Evolutionary conservation across 345 rosid species (phyloP).

Genomic region (Cardiospermum halicacabum): DNA sequence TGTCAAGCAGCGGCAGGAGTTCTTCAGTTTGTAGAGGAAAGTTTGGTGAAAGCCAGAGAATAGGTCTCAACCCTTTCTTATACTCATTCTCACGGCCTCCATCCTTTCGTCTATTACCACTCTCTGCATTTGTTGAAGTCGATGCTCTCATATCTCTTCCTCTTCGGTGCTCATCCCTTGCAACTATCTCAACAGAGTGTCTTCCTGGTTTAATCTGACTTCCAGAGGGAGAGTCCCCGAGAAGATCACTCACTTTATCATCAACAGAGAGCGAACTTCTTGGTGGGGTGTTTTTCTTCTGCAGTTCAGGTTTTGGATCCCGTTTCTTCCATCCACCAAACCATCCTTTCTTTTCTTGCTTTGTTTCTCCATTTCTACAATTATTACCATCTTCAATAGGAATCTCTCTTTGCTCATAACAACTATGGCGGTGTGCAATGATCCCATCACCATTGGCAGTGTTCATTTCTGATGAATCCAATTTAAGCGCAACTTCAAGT

Average conservation of each 20-base stretch:
- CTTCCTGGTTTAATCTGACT: constrained; percentile 74
- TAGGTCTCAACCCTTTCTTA: constrained; percentile 89
- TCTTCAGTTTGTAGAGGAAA: constrained; percentile 92
- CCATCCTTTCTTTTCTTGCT: constrained; percentile 93
- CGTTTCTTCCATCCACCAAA: constrained; percentile 92
- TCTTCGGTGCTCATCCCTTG: constrained; percentile 52
- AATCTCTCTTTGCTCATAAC: constrained; percentile 79
- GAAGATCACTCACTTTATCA: constrained; percentile 77
- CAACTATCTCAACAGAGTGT: constrained; percentile 71
- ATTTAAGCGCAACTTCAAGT: constrained; percentile 77
- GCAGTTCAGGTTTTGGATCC: constrained; percentile 60
- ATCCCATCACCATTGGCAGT: constrained; percentile 50
- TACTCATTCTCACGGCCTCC: constrained; percentile 75
- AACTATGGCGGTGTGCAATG: constrained; percentile 56
- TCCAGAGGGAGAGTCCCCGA: constrained; percentile 58
- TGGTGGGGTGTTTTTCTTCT: constrained; percentile 57
- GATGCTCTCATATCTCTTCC: constrained; percentile 53
- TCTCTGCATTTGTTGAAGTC: constrained; percentile 40
- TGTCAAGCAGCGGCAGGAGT: constrained; percentile 92
- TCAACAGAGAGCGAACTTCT: constrained; percentile 81
- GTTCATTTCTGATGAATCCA: constrained; percentile 59
- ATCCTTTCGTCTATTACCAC: constrained; percentile 49
- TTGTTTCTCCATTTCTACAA: constrained; percentile 45
- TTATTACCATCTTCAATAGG: constrained; percentile 51
- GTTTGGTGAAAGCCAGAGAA: constrained; percentile 84